Percentiles rank a stretch among this genome's conserved stretches.
phyloP scores from a whole-genome alignment of 208 protist genomes.

The Zelonia costaricensis region DNA sequence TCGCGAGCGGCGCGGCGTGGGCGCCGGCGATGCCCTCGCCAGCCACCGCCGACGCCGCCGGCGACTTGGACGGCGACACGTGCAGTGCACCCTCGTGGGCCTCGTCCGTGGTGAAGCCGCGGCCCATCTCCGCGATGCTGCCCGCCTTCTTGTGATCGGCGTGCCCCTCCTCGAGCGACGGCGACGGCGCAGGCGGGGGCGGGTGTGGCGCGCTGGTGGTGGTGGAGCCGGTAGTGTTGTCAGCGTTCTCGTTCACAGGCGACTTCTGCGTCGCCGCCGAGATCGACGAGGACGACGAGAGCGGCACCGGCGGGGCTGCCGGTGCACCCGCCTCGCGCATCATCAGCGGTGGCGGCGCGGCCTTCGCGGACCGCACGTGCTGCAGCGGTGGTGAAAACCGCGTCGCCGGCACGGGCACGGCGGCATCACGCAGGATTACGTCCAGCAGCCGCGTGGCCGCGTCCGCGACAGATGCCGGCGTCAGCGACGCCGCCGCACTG shows the following conservation, averaged over 20 bases:
- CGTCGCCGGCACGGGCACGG: not conserved
- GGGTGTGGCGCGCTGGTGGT: not conserved
- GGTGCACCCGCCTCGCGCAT: too few relatives aligned
- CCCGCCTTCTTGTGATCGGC: constrained; percentile 10
- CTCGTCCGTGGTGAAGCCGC: constrained; percentile 5
- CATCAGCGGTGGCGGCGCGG: too few relatives aligned
- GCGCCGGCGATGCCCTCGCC: not conserved
- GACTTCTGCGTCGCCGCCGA: too few relatives aligned
- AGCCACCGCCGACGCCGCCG: constrained; percentile 3
- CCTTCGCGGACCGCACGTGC: too few relatives aligned
- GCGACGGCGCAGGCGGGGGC: not conserved
- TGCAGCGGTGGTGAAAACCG: too few relatives aligned
- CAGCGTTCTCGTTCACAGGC: not conserved
- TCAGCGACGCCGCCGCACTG: too few relatives aligned
- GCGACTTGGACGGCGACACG: constrained; percentile 2
- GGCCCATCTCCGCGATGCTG: constrained; percentile 11
- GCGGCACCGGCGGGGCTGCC: too few relatives aligned
- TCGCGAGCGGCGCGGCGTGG: constrained; percentile 7
- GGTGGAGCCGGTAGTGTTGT: not conserved
- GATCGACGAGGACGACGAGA: too few relatives aligned
- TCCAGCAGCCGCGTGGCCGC: too few relatives aligned
- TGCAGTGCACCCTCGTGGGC: constrained; percentile 11
- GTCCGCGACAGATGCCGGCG: not conserved
- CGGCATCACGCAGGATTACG: constrained; percentile 1
- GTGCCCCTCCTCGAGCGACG: not conserved